Conservation (phyloP, 306 rosid species). For the Prinsepia uniflora region DNA sequence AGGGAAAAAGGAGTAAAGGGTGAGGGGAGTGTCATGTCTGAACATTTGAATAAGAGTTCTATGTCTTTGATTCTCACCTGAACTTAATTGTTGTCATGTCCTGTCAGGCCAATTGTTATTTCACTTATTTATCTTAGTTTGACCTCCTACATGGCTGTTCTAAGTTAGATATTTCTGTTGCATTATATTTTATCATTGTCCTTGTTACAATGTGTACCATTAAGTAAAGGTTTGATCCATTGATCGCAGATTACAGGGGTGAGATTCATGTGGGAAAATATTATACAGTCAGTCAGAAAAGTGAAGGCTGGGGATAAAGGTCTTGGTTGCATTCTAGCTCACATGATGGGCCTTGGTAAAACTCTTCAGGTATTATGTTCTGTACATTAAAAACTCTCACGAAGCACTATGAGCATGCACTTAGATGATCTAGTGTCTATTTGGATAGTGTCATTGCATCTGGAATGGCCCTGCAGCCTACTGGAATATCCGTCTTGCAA, state of each 20-base stretch:
- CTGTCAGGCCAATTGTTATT: background rate
- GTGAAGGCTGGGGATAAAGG: slow-evolving; percentile 95
- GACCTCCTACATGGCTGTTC: background rate
- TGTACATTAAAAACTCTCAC: background rate
- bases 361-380: slow-evolving; percentile 74
- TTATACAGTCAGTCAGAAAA: slow-evolving; percentile 79
- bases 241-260: slow-evolving; percentile 71
- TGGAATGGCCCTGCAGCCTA: background rate
- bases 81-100: slow-evolving; percentile 6
- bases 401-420: background rate
- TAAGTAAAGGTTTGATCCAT: slow-evolving; percentile 9
- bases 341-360: slow-evolving; percentile 99
- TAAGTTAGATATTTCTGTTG: background rate
- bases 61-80: slow-evolving; percentile 3
- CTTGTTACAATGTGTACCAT: background rate
- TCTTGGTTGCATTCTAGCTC: slow-evolving; percentile 98
- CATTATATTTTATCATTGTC: background rate
- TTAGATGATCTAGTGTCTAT: background rate
- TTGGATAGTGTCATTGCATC: background rate
- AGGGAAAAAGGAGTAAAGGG: background rate
- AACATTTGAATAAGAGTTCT: slow-evolving; percentile 1
- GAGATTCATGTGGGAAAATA: slow-evolving; percentile 98
- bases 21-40: background rate
- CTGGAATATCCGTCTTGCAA: background rate
- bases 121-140: background rate